Base-by-base conservation (phyloP, 257 asterid genomes). In the Cinchona pubescens region DNA sequence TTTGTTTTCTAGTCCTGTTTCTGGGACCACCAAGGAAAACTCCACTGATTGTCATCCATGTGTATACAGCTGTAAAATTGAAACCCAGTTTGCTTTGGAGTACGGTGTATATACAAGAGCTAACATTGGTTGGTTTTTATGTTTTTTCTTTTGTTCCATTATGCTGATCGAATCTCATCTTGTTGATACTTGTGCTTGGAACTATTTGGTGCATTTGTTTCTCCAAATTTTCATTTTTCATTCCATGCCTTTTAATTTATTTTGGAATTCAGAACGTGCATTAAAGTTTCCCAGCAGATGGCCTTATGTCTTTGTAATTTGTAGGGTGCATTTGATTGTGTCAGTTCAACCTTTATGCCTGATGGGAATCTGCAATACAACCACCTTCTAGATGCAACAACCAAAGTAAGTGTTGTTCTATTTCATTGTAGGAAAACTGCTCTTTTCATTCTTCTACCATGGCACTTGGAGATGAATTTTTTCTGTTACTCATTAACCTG, bases 81-180 rank as follows among this genome's bases (percentile, higher is more conserved):
- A 90, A 86, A 75, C 97, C 99, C 32, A 66, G 85, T 81, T 80
- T 94, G 85, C 90, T 94, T 72, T 92, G 97, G 97, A 90, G 93
- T 82, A 79, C 87, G 37, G 71, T 80, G 69, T 94, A 88, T 81
- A 80, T 85, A 77, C 99, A 94, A 80, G 94, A 89, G 75, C 85
- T 81, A 63, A 80, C 87, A 11, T 43, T 8, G 93, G 98, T 92
- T 71, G 71, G 89, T 70, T 51, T 78, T 74, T 25, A n/a, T 37
- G 62, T 65, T 63, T 80, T 21, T 16, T 46, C 37, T 30, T 64
- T 49, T 30, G n/a, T 61, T 37, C 25, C 65, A 30, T 34, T 63
- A 45, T 8, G n/a, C 66, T 68, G n/a, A 25, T 34, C 58, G 23
- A 43, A 12, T 29, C 13, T 60, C 32, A 10, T 15, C 23, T 13